Evolutionary conservation across 2,329 filamentous ascomycete species (phyloP).

Genomic region (Aspergillus oerlinghausenensis): DNA sequence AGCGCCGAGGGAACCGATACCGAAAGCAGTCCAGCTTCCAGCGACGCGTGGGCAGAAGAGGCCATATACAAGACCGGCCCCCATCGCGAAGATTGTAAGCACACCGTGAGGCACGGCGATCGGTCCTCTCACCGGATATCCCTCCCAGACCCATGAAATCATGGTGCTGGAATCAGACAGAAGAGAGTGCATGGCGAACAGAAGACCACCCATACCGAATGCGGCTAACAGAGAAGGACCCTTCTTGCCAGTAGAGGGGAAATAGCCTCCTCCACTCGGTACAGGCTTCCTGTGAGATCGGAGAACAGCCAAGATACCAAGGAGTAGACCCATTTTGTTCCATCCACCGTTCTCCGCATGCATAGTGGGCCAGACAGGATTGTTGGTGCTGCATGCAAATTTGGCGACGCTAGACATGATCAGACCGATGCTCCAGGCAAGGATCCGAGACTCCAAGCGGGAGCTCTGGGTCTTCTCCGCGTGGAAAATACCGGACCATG

Average conservation of each 20-base stretch:
- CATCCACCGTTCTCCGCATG: conserved; percentile 84
- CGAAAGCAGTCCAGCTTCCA: conserved; percentile 74
- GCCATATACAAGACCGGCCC: conserved; percentile 70
- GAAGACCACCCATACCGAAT: conserved; percentile 72
- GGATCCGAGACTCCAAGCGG: conserved; percentile 74
- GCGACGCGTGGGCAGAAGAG: conserved; percentile 66
- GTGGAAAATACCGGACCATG: conserved; percentile 78
- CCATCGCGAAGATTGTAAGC: conserved; percentile 83
- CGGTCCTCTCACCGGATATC: conserved; percentile 84
- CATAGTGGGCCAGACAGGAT: conserved; percentile 94
- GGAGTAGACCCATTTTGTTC: conserved; percentile 74
- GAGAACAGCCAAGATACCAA: conserved; percentile 71
- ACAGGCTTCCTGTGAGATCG: conserved; percentile 67
- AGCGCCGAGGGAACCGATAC: conserved; percentile 72
- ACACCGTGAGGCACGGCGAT: conserved; percentile 86
- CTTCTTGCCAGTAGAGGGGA: conserved; percentile 51
- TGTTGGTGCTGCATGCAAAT: conserved; percentile 90
- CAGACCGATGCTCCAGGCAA: conserved; percentile 76
- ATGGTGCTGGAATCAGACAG: conserved; percentile 97
- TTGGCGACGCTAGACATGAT: conserved; percentile 84
- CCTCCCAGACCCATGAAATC: conserved; percentile 98
- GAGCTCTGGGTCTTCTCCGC: conserved; percentile 69
- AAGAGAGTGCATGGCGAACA: conserved; percentile 88
- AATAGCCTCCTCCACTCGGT: conserved; percentile 46
- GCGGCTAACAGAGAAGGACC: conserved; percentile 69